A percentile compares a stretch with the other conserved stretches of the same genome.
phyloP scores from a whole-genome alignment of 2,329 filamentous ascomycete genomes.

The Arthrinium phaeospermum region DNA sequence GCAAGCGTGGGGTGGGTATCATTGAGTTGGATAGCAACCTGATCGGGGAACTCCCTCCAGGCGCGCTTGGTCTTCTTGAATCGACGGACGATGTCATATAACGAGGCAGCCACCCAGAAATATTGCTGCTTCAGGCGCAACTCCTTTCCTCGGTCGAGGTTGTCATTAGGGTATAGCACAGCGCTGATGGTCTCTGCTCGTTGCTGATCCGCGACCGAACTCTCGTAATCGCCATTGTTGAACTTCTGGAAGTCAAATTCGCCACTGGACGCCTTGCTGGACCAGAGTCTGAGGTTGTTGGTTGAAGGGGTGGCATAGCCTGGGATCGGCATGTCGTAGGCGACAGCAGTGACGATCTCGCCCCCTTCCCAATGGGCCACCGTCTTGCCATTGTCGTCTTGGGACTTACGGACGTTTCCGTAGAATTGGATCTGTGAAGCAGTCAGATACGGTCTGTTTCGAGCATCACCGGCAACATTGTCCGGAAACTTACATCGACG shows the following conservation, averaged over 20 bases:
- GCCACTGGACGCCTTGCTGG: slow-evolving; percentile 93
- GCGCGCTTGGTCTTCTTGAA: slow-evolving; percentile 96
- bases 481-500: slow-evolving; percentile 69
- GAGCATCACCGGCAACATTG: background rate
- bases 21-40: slow-evolving; percentile 96
- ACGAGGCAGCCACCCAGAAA: slow-evolving; percentile 98
- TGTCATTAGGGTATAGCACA: slow-evolving; percentile 97
- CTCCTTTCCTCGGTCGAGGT: slow-evolving; percentile 95
- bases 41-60: slow-evolving; percentile 92
- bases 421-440: slow-evolving; percentile 82
- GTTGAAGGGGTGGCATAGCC: slow-evolving; percentile 89
- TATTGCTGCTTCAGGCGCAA: slow-evolving; percentile 98
- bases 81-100: slow-evolving; percentile 93
- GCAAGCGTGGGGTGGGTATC: slow-evolving; percentile 97
- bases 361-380: slow-evolving; percentile 86
- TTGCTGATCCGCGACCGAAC: slow-evolving; percentile 96
- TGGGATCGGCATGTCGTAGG: slow-evolving; percentile 91
- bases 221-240: slow-evolving; percentile 97
- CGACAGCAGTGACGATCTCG: slow-evolving; percentile 88
- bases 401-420: slow-evolving; percentile 77
- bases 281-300: slow-evolving; percentile 97
- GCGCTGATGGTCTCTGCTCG: slow-evolving; percentile 98
- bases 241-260: slow-evolving; percentile 99
- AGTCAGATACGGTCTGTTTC: background rate
- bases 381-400: slow-evolving; percentile 77